phyloP scores from a whole-genome alignment of 495 filamentous ascomycete genomes.

The Polyplosphaeria fusca region DNA sequence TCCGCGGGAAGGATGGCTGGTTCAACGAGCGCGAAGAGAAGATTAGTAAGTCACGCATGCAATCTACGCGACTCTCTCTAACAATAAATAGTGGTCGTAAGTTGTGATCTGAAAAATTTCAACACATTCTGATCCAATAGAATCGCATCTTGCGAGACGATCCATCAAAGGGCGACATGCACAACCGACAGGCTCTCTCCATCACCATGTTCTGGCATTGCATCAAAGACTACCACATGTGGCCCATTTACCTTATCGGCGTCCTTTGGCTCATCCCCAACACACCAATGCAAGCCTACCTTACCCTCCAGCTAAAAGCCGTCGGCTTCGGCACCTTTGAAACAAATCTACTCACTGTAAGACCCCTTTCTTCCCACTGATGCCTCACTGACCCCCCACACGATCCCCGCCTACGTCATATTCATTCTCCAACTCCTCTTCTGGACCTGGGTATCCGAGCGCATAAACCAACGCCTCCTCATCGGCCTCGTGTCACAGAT shows the following conservation, averaged over 20 bases:
- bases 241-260: constrained; percentile 41
- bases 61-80: neutral
- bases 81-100: constrained; percentile 30
- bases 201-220: constrained; percentile 28
- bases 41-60: constrained; percentile 30
- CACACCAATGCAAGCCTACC: constrained; percentile 25
- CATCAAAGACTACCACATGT: constrained; percentile 38
- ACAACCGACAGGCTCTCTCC: constrained; percentile 34
- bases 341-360: constrained; percentile 36
- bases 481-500: constrained; percentile 52
- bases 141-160: constrained; percentile 38
- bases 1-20: constrained; percentile 38
- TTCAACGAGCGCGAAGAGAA: constrained; percentile 39
- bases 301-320: constrained; percentile 26
- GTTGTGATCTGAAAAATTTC: too few species aligned
- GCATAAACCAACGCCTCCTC: constrained; percentile 54
- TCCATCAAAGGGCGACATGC: constrained; percentile 38
- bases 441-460: constrained; percentile 59
- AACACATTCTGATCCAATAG: too few species aligned
- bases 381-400: neutral
- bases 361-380: neutral
- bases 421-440: constrained; percentile 50
- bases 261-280: constrained; percentile 35
- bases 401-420: constrained; percentile 39
- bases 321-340: constrained; percentile 31